A percentile compares a stretch with the other conserved stretches of the same genome.
These are phyloP conservation scores for Mycena maculata DNA, from an alignment of 768 basidiomycete species.

Conservation along the genomic window DNA sequence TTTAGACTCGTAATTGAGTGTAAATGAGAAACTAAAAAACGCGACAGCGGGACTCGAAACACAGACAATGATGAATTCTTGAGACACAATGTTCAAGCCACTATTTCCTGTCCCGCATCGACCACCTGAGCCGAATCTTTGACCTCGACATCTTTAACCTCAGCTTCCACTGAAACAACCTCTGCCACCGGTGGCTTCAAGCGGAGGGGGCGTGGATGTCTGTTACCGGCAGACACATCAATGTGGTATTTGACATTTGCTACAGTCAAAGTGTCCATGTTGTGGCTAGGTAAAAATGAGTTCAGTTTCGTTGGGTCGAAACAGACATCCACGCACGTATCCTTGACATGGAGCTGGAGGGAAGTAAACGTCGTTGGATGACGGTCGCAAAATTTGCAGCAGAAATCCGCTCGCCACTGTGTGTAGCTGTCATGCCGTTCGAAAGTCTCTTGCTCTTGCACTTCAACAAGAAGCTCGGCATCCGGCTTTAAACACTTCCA, in stretches of 20 bases:
- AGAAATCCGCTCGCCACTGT: background rate
- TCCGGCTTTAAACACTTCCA: slow-evolving; percentile 20
- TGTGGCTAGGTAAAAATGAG: background rate
- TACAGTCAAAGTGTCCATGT: background rate
- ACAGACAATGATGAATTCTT: too few species aligned
- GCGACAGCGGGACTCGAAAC: too few species aligned
- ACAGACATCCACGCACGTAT: slow-evolving; percentile 4
- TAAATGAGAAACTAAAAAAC: too few species aligned
- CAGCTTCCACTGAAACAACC: background rate
- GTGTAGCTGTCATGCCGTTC: background rate
- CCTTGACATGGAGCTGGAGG: background rate
- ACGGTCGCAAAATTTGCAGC: slow-evolving; percentile 16
- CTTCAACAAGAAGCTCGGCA: slow-evolving; percentile 17
- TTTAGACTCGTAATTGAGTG: too few species aligned
- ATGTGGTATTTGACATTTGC: background rate
- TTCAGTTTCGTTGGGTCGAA: too few species aligned
- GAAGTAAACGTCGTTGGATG: background rate
- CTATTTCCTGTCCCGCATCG: too few species aligned
- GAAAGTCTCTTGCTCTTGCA: background rate
- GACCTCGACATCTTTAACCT: too few species aligned
- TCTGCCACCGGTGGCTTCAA: slow-evolving; percentile 9
- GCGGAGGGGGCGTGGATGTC: background rate
- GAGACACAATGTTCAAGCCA: too few species aligned
- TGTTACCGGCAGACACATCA: background rate
- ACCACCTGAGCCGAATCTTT: too few species aligned